Percentiles rank a stretch among this genome's conserved stretches.
These are phyloP conservation scores for Asterochloris erici DNA, from an alignment of 139 green algal genomes.

Conservation along the genomic window DNA sequence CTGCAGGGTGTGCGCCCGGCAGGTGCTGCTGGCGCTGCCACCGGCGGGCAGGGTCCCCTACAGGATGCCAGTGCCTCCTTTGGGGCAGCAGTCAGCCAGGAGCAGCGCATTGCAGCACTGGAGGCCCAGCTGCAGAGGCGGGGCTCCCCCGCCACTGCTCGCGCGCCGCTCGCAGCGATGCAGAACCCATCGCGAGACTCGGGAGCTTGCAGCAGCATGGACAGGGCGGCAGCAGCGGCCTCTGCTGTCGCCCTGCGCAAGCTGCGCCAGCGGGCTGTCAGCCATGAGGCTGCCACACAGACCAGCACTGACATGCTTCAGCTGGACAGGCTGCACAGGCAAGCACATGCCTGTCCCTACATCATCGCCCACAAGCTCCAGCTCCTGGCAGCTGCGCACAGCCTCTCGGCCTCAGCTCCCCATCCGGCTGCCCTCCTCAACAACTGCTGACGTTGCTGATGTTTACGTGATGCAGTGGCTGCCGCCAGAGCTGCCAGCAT, in stretches of 20 bases:
- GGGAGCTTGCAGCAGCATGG: background rate
- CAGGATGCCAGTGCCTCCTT: background rate
- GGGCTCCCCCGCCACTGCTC: background rate
- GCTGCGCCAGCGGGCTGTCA: background rate
- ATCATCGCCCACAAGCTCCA: conserved; percentile 2
- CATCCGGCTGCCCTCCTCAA: no score
- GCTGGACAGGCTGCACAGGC: conserved; percentile 3
- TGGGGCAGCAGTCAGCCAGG: background rate
- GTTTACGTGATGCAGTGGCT: no score
- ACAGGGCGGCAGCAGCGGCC: background rate
- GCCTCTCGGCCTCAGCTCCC: no score
- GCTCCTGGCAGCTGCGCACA: background rate
- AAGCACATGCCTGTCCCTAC: background rate
- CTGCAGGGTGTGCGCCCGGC: background rate
- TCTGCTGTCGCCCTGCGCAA: background rate
- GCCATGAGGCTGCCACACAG: conserved; percentile 10
- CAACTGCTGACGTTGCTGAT: no score
- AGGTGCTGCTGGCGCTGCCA: background rate
- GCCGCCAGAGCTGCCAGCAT: no score
- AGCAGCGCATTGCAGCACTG: conserved; percentile 6
- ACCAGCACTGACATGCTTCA: conserved; percentile 9
- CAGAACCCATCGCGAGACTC: no score
- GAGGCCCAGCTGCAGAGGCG: conserved; percentile 3
- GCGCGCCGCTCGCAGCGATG: no score
- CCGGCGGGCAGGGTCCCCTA: background rate